Evolutionary conservation across 257 asterid species (phyloP), one percentile per base, ranked within the genome.

Genomic region (Gynochthodes officinalis): DNA sequence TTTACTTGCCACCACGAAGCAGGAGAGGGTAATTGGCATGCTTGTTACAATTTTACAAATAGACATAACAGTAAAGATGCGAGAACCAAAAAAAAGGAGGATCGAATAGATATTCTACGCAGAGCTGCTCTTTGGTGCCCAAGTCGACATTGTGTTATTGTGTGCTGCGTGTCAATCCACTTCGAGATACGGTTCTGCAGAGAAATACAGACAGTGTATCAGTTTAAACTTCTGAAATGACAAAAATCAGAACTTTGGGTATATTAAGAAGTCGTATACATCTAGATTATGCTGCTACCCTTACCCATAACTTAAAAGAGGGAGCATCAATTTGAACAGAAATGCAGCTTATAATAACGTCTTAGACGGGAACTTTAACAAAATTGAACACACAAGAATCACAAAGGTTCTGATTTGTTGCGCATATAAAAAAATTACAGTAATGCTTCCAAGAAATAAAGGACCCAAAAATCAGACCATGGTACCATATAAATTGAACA

Each of bases 131-230:
- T 79, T 73, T 81, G 66, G 72, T 64, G 74, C 72, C 69, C 80
- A 30, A 52, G 40, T 12, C 32, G 75, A 73, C 70, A 66, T 76
- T 73, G 53, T 80, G 90, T 89, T 83, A 93, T 83, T 88, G 97
- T 55, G 94, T 75, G 80, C 83, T 86, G 77, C 97, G 96, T 35
- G 90, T 86, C 78, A 81, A 72, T 64, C 96, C 96, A 40, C 87
- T 84, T 85, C 95, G 85, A 69, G 93, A 49, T 63, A 85, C 77
- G 76, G 79, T 87, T 92, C 98, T 91, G 95, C 84, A 80, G 14
- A 70, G 48, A 71, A 40, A 46, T 52, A 68, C 25, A n/a, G n/a
- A n/a, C n/a, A 37, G 62, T 75, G 63, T 25, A 76, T 33, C 48
- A 60, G 54, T 30, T 73, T 69, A 25, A 70, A 55, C 44, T 37